These are phyloP conservation scores for Massospora cicadina DNA, from an alignment of 371 early-diverging fungal genomes.

Conservation along the genomic window DNA sequence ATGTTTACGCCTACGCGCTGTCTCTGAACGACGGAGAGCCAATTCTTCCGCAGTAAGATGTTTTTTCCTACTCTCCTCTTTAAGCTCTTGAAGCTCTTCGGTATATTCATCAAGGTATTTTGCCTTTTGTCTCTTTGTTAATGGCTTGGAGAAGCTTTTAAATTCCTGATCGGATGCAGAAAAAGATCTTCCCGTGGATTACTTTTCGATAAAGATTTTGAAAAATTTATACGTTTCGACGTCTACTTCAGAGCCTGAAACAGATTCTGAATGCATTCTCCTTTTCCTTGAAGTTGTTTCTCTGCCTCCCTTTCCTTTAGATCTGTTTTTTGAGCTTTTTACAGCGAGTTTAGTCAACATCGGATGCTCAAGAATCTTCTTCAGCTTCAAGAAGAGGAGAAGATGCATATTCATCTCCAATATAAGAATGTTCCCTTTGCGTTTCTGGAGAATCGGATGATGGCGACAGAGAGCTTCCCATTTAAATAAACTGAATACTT, in stretches of 20 bases:
- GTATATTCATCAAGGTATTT: constrained; percentile 15
- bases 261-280: not conserved
- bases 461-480: not conserved
- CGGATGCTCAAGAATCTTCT: not conserved
- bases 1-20: constrained; percentile 15
- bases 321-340: not conserved
- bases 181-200: not conserved
- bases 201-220: not conserved
- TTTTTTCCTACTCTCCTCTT: constrained; percentile 14
- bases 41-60: constrained; percentile 15
- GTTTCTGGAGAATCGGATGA: not conserved
- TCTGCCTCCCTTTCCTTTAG: not conserved
- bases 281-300: not conserved
- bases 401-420: not conserved
- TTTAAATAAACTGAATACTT: not conserved
- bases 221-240: not conserved
- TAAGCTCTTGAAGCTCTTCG: constrained; percentile 14
- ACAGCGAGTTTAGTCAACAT: not conserved
- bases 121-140: constrained; percentile 15
- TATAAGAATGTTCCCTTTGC: not conserved
- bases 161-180: not conserved
- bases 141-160: not conserved
- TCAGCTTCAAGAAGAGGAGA: not conserved
- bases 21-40: constrained; percentile 13
- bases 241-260: not conserved